These are phyloP conservation scores for Quercus lobata DNA, from an alignment of 331 rosid species.

Conservation along the genomic window DNA sequence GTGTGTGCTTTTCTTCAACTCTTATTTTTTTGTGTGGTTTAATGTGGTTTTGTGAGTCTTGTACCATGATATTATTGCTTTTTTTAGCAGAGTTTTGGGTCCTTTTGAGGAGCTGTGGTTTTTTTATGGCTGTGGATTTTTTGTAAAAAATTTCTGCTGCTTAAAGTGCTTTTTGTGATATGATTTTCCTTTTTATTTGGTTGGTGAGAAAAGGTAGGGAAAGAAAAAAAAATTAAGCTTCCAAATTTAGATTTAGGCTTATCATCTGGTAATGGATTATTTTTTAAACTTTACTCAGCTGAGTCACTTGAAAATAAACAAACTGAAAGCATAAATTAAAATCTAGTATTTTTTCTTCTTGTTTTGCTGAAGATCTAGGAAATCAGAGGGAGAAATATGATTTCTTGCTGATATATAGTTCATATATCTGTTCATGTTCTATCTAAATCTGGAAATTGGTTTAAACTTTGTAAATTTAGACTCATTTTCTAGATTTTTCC, in stretches of 20 bases:
- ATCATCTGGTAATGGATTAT: constrained; percentile 1
- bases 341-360: too few species aligned
- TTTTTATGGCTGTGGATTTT: constrained; percentile 1
- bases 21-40: background rate
- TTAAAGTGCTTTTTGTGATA: background rate
- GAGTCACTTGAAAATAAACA: background rate
- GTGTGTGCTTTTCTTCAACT: constrained; percentile 13
- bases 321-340: background rate
- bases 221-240: background rate
- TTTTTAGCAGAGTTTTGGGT: background rate
- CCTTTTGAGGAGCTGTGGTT: background rate
- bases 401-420: background rate
- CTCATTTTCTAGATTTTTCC: background rate
- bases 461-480: background rate
- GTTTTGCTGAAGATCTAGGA: too few species aligned
- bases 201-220: background rate
- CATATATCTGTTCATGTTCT: background rate
- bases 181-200: constrained; percentile 3
- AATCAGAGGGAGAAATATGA: background rate
- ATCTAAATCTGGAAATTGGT: constrained; percentile 1
- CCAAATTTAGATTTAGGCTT: background rate
- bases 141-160: background rate
- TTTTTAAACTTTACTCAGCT: background rate
- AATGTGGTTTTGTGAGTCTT: background rate
- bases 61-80: background rate